Conservation (phyloP, 129 eudicot genomes). For the Centrapalus pauciflorus region DNA sequence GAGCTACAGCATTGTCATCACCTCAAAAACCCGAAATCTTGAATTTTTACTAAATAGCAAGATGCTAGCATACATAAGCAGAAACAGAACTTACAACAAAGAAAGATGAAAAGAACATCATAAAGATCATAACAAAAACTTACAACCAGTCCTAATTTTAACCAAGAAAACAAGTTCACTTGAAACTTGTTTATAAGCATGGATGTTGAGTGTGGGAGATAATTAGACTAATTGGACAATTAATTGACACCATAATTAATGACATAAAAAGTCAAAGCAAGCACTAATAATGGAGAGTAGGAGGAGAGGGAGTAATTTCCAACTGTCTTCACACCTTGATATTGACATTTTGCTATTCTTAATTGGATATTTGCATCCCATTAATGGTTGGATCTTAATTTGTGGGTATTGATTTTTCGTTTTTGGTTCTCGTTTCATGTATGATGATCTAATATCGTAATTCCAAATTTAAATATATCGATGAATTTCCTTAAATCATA, state of each 20-base stretch:
- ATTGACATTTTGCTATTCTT: constrained; percentile 9
- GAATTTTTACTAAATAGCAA: too few species aligned
- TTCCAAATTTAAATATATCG: background rate
- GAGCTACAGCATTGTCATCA: too few species aligned
- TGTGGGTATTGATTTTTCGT: background rate
- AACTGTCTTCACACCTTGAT: constrained; percentile 10
- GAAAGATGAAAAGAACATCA: too few species aligned
- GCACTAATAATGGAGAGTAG: constrained; percentile 7
- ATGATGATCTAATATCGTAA: background rate
- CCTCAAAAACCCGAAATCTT: too few species aligned
- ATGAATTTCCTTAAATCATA: background rate
- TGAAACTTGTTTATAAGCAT: too few species aligned
- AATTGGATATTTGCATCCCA: constrained; percentile 16
- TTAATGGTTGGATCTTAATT: background rate
- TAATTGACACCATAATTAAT: constrained; percentile 15
- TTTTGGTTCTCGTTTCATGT: background rate
- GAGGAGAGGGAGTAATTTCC: background rate
- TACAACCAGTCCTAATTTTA: too few species aligned
- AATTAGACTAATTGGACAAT: constrained; percentile 1
- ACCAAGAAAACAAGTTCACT: too few species aligned
- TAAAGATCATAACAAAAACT: too few species aligned
- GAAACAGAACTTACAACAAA: too few species aligned
- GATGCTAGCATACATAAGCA: too few species aligned
- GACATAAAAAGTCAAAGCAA: constrained; percentile 6
- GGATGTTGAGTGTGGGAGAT: background rate